Evolutionary conservation across 345 rosid species (phyloP).

Genomic region (Hypericum androsaemum): DNA sequence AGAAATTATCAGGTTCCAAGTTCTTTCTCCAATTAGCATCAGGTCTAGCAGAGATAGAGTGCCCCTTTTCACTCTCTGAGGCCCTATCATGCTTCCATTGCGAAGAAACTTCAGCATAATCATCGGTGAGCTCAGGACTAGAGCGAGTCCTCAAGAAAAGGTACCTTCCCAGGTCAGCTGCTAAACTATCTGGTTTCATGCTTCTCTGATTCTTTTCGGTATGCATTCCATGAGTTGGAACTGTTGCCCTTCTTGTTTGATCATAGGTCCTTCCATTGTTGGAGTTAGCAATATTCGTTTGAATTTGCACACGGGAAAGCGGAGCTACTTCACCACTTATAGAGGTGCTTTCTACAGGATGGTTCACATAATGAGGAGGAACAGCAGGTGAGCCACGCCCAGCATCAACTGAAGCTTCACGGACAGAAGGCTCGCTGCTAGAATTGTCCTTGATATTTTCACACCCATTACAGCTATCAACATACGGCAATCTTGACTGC

Average conservation of each 20-base stretch:
- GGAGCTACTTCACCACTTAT: slow-evolving; percentile 5
- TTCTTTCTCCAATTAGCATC: slow-evolving; percentile 6
- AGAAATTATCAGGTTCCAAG: neutral
- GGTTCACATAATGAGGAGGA: slow-evolving; percentile 8
- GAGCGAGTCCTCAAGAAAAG: slow-evolving; percentile 14
- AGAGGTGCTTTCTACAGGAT: neutral
- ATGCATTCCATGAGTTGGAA: slow-evolving; percentile 2
- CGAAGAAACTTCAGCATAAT: slow-evolving; percentile 3
- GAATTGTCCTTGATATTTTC: slow-evolving; percentile 4
- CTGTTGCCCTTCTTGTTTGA: slow-evolving; percentile 1
- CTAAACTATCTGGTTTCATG: slow-evolving; percentile 2
- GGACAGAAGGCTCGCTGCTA: neutral
- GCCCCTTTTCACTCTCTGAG: slow-evolving; percentile 8
- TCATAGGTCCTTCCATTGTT: neutral
- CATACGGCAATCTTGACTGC: neutral
- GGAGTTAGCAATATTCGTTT: neutral
- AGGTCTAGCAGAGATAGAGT: slow-evolving; percentile 1
- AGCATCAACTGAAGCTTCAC: neutral
- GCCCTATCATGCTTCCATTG: slow-evolving; percentile 7
- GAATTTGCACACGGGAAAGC: neutral
- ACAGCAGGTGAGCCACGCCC: slow-evolving; percentile 1
- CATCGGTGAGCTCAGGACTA: slow-evolving; percentile 13
- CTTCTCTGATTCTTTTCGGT: slow-evolving; percentile 4
- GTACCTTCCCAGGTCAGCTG: slow-evolving; percentile 8
- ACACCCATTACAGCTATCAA: neutral